Percentiles rank a stretch among this genome's conserved stretches.
Evolutionary conservation across 1,284 basidiomycete genomes (phyloP).

Genomic region (Pseudozyma hubeiensis): DNA sequence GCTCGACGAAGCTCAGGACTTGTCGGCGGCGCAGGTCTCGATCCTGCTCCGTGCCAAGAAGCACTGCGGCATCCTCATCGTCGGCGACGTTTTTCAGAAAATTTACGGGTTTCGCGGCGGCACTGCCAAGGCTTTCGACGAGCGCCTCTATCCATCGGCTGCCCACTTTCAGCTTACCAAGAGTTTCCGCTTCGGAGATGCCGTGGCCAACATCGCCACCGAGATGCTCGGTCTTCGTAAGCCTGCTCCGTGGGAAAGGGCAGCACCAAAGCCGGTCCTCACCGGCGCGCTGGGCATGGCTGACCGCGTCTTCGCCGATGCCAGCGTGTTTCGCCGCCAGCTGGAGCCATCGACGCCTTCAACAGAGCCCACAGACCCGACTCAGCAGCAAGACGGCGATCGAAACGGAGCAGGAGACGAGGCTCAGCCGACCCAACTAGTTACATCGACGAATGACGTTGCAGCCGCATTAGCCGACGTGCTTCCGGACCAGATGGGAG

Average conservation of each 20-base stretch:
- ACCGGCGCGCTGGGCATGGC: conserved; percentile 37
- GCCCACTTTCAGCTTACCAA: conserved; percentile 57
- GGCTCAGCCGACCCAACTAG: background rate
- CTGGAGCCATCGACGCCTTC: conserved; percentile 6
- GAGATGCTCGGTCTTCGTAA: conserved; percentile 54
- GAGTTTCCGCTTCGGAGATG: conserved; percentile 63
- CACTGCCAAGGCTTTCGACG: conserved; percentile 59
- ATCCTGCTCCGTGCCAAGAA: conserved; percentile 55
- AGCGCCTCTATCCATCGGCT: conserved; percentile 52
- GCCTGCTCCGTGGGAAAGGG: conserved; percentile 50
- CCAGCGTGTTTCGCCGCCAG: conserved; percentile 22
- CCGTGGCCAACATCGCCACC: conserved; percentile 53
- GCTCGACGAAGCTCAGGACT: conserved; percentile 63
- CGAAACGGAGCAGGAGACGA: background rate
- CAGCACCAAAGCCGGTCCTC: conserved; percentile 34
- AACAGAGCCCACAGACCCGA: background rate
- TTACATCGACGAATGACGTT: background rate
- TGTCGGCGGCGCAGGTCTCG: conserved; percentile 60
- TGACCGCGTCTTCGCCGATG: conserved; percentile 47
- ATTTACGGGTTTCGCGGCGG: conserved; percentile 66
- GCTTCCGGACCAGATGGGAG: conserved; percentile 4
- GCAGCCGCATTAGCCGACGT: background rate
- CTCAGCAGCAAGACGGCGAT: conserved; percentile 7
- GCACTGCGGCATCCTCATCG: conserved; percentile 60
- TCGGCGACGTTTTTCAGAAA: conserved; percentile 64